Conservation (phyloP, 352 stramenopile genomes). For the Phytophthora pseudosyringae region DNA sequence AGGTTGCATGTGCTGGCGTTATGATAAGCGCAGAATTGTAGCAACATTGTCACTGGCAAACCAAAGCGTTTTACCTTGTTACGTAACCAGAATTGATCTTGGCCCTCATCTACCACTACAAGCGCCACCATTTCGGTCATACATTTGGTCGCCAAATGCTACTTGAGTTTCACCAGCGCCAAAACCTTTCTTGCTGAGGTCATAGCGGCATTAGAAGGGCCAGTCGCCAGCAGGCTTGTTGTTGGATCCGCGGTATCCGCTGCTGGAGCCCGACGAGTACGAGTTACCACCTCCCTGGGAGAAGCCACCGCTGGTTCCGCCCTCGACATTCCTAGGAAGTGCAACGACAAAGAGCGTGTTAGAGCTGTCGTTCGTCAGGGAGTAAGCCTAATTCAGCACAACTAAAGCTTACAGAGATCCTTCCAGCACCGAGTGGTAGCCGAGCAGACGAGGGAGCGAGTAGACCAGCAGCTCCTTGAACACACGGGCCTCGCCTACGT, state of each 20-base stretch:
- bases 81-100: too few species aligned
- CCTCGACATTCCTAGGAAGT: constrained; percentile 54
- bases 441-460: constrained; percentile 76
- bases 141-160: not conserved
- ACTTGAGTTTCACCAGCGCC: constrained; percentile 4
- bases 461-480: constrained; percentile 80
- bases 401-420: constrained; percentile 58
- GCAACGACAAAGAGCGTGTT: constrained; percentile 5
- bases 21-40: too few species aligned
- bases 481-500: constrained; percentile 71
- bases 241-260: constrained; percentile 41
- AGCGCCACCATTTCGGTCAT: not conserved
- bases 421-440: constrained; percentile 82
- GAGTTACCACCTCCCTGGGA: constrained; percentile 36
- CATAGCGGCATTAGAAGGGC: constrained; percentile 59
- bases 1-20: too few species aligned
- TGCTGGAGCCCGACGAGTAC: constrained; percentile 39
- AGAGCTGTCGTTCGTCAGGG: not conserved
- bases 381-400: not conserved
- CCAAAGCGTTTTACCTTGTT: too few species aligned
- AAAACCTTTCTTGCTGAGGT: constrained; percentile 10
- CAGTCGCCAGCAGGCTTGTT: constrained; percentile 69
- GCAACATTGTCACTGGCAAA: too few species aligned
- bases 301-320: constrained; percentile 31
- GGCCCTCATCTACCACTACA: not conserved